A percentile compares a stretch with the other conserved stretches of the same genome.
Evolutionary conservation across 305 asterid genomes (phyloP).

Genomic region (Salvia sclarea): DNA sequence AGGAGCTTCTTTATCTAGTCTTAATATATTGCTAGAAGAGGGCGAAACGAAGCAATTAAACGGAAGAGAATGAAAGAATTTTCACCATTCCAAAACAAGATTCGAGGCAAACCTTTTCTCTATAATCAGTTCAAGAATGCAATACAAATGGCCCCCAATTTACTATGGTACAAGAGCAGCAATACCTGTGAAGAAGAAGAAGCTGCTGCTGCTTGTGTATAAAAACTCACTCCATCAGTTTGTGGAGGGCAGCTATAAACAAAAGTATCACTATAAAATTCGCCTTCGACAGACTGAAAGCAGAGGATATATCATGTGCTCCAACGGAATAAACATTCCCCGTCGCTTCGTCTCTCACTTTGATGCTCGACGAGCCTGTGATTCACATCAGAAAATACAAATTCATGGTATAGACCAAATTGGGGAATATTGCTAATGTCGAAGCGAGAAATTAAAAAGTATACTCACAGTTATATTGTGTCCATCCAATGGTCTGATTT

Average conservation of each 20-base stretch:
- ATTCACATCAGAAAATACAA: conserved; percentile 18
- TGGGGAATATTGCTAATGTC: not conserved
- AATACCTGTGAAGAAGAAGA: conserved; percentile 11
- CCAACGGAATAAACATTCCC: conserved; percentile 53
- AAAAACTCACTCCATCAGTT: conserved; percentile 38
- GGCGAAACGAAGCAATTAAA: not conserved
- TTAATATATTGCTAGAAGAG: not conserved
- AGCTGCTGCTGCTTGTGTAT: conserved; percentile 13
- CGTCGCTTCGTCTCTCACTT: conserved; percentile 58
- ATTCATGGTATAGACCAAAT: too few relatives aligned
- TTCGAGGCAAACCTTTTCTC: conserved; percentile 8
- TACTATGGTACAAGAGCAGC: conserved; percentile 29
- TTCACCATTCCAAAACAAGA: conserved; percentile 2
- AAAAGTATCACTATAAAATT: conserved; percentile 37
- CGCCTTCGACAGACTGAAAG: conserved; percentile 28
- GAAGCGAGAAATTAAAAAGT: conserved; percentile 14
- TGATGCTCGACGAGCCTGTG: conserved; percentile 72
- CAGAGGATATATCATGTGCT: conserved; percentile 50
- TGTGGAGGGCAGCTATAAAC: conserved; percentile 38
- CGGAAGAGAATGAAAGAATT: not conserved
- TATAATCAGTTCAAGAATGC: conserved; percentile 28
- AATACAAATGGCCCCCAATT: conserved; percentile 18
- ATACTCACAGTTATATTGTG: conserved; percentile 60
- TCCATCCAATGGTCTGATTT: conserved; percentile 67
- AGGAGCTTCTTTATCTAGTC: not conserved